These are phyloP conservation scores for Oryza punctata DNA, from an alignment of 176 grass and related monocot species.

Conservation along the genomic window DNA sequence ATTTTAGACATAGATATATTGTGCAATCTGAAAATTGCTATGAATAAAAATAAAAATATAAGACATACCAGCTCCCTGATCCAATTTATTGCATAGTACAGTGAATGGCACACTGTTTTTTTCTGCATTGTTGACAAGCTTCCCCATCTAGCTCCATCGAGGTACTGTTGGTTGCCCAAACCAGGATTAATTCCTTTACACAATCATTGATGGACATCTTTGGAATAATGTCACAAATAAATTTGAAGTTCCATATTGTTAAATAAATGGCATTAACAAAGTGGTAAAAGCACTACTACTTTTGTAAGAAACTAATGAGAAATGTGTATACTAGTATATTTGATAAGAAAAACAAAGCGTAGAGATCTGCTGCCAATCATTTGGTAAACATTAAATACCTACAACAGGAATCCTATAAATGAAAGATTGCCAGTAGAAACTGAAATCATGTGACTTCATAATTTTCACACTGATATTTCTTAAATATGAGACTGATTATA, in stretches of 20 bases:
- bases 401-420: neutral
- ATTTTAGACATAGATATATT: conserved; percentile 40
- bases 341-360: neutral
- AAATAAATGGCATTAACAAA: conserved; percentile 15
- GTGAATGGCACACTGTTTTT: conserved; percentile 66
- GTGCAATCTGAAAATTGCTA: conserved; percentile 3
- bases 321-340: neutral
- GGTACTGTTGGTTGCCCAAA: conserved; percentile 52
- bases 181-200: conserved; percentile 38
- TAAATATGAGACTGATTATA: conserved; percentile 18
- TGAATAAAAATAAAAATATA: conserved; percentile 23
- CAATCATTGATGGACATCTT: conserved; percentile 27
- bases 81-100: conserved; percentile 96
- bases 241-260: neutral
- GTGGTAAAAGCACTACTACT: neutral
- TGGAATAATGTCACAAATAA: conserved; percentile 22
- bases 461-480: neutral
- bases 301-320: conserved; percentile 6
- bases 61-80: conserved; percentile 88
- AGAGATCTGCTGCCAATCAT: conserved; percentile 7
- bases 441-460: neutral
- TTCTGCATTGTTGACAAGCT: conserved; percentile 72
- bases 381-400: neutral
- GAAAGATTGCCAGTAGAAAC: neutral
- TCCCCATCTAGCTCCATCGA: conserved; percentile 65